Conservation (phyloP, 805 yeast species). For the Starmerella floris region DNA sequence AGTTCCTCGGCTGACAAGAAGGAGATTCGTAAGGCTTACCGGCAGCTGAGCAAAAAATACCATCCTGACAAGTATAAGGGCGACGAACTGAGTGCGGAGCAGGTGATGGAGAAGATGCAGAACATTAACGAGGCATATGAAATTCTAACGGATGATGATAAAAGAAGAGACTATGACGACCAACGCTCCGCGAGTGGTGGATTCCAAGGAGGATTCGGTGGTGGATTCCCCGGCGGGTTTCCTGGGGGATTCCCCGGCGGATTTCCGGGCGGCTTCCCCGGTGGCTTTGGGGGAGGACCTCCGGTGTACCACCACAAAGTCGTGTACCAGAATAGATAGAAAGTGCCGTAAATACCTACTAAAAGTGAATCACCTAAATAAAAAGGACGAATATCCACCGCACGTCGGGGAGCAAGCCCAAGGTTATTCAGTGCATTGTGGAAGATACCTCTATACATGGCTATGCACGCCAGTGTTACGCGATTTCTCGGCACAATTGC, state of each 20-base stretch:
- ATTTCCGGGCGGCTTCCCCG: conserved; percentile 8
- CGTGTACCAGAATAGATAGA: not conserved
- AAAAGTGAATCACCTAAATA: too few species aligned
- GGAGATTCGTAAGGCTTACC: conserved; percentile 68
- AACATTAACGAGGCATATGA: conserved; percentile 90
- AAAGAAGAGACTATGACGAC: conserved; percentile 50
- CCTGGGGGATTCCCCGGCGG: conserved; percentile 12
- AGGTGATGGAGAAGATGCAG: conserved; percentile 74
- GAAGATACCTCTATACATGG: too few species aligned
- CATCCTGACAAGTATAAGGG: conserved; percentile 88
- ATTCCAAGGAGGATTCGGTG: conserved; percentile 8
- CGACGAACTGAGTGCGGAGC: conserved; percentile 44
- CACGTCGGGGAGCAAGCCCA: too few species aligned
- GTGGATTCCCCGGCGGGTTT: conserved; percentile 5
- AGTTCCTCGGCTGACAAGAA: conserved; percentile 51
- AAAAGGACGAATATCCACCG: too few species aligned
- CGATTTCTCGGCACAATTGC: too few species aligned
- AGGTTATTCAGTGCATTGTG: too few species aligned
- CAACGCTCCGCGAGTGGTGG: conserved; percentile 10
- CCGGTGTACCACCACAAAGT: too few species aligned
- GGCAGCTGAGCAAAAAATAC: conserved; percentile 60
- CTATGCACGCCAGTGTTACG: too few species aligned
- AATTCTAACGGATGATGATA: conserved; percentile 53
- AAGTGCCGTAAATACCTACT: not conserved
- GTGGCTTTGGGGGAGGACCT: not conserved